Evolutionary conservation across 257 asterid genomes (phyloP), one percentile per base, ranked within the genome.

Genomic region (Solanum lycopersicoides): DNA sequence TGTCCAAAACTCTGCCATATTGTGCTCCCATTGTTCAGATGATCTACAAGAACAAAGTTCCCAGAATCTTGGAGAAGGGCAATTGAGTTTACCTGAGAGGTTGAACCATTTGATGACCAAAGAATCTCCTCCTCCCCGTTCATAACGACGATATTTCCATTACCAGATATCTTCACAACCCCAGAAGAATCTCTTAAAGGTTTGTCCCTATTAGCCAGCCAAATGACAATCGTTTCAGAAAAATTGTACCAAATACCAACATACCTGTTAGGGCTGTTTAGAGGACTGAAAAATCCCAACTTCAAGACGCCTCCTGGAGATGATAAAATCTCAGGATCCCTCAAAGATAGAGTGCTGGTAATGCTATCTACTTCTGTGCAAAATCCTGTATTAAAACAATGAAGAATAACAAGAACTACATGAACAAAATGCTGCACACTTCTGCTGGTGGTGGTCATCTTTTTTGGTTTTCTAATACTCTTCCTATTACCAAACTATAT

Each of bases 1-100:
- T 86, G 90, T 86, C 20, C 86, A 56, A 93, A 93, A 23, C 92
- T 83, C 41, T 92, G 93, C 94, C 96, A 93, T 12, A 92, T 1
- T 1, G 28, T 20, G 14, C 3, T 28, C 14, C 91, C 93, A 4
- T 91, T 89, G 28, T 25, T 39, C 4, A 86, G 60, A 12, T 18
- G 44, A 6, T 92, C 90, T 5, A 74, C 66, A 5, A 92, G 90
- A 39, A 37, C 65, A 41, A 84, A 72, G 42, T 66, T 84, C 37
- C 87, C 87, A 84, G 35, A 84, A 66, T 84, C 59, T 39, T 44
- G 77, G 20, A 84, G 80, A 42, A 41, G 20, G 16, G 66, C 80
- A 66, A 66, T 1, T 28, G 63, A 28, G 63, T 84, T 66, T 66
- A 47, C 87, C 42, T 68, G 79, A 63, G 28, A 28, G 41, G 41